Percentiles rank a stretch among this genome's conserved stretches.
These are phyloP conservation scores for Saccharomycopsis sp. DNA, from an alignment of 805 yeast genomes.

Conservation along the genomic window DNA sequence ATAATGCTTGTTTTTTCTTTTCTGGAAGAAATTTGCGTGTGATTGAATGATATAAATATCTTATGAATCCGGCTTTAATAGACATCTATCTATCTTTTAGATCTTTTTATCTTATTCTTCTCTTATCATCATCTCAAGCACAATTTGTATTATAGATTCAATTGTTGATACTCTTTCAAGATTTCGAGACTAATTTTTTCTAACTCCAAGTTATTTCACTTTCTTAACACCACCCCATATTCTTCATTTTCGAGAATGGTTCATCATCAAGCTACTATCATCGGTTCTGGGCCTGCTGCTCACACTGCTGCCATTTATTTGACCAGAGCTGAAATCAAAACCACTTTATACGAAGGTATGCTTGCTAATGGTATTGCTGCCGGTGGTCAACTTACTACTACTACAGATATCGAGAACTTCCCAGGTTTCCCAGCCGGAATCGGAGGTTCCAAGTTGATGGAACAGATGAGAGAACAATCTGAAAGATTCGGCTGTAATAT, in stretches of 20 bases:
- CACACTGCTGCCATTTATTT: slow-evolving; percentile 98
- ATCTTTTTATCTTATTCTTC: neutral
- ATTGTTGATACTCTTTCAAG: neutral
- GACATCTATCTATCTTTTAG: neutral
- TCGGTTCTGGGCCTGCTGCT: slow-evolving; percentile 99
- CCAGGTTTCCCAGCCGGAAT: slow-evolving; percentile 97
- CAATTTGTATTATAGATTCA: neutral
- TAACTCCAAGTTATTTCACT: neutral
- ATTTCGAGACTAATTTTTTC: neutral
- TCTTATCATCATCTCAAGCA: neutral
- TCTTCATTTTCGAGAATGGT: slow-evolving; percentile 45
- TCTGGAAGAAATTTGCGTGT: neutral
- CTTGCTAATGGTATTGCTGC: slow-evolving; percentile 96
- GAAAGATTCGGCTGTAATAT: slow-evolving; percentile 85
- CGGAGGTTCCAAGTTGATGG: slow-evolving; percentile 85
- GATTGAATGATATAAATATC: neutral
- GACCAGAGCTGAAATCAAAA: slow-evolving; percentile 93
- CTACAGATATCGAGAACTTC: slow-evolving; percentile 97
- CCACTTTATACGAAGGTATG: slow-evolving; percentile 92
- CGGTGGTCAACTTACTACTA: slow-evolving; percentile 98
- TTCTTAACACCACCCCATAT: neutral
- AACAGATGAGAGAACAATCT: slow-evolving; percentile 86
- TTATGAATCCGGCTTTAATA: neutral
- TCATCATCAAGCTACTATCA: slow-evolving; percentile 78
- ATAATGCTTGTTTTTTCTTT: too few relatives aligned